Evolutionary conservation across 768 basidiomycete species (phyloP), one percentile per base, ranked within the genome.

Genomic region (Suillus decipiens): DNA sequence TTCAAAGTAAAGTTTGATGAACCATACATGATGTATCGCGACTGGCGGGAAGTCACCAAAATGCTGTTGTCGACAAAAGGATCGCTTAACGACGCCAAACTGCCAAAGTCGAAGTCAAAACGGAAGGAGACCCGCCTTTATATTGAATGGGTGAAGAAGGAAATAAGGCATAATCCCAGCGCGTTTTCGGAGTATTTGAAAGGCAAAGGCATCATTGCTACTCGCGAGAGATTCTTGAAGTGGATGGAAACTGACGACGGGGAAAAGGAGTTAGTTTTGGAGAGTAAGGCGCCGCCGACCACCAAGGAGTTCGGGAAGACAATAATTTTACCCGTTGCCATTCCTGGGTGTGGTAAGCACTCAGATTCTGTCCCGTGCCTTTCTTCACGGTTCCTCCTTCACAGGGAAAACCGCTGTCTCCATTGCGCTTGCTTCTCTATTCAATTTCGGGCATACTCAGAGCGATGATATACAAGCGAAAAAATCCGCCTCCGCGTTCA

Each of bases 1-100:
- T 99, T 97, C 88, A 99, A 99, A 73, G 84, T 99, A 79, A 99
- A 99, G 74, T 99, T 98, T 75, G 95, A 99, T 75, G 94, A 99
- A 71, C 96, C 96, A 2, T 99, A 99, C 14, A 48, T 48, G 47
- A 48, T 48, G 47, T 48, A 48, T 48, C 47, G 47, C 6, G 47
- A 48, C 22, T 48, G 47, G 47, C 22, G 47, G 47, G 47, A 48
- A 48, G 47, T 48, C 22, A 48, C 47, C 7, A 48, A 48, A 48
- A 48, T 14, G 14, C 22, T 48, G 22, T 48, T 48, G 47, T 48
- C 47, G 6, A 24, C 22, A 50, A 76, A 80, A 47, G 70, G 67
- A 59, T 66, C 71, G 43, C 70, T 68, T 59, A 75, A 64, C 17
- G 70, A 76, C 1, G 74, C 71, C 6, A 76, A 76, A 47, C 73